Evolutionary conservation across 176 grass and related monocot genomes (phyloP), one percentile per base, ranked within the genome.

Genomic region (Aegilops sharonensis): DNA sequence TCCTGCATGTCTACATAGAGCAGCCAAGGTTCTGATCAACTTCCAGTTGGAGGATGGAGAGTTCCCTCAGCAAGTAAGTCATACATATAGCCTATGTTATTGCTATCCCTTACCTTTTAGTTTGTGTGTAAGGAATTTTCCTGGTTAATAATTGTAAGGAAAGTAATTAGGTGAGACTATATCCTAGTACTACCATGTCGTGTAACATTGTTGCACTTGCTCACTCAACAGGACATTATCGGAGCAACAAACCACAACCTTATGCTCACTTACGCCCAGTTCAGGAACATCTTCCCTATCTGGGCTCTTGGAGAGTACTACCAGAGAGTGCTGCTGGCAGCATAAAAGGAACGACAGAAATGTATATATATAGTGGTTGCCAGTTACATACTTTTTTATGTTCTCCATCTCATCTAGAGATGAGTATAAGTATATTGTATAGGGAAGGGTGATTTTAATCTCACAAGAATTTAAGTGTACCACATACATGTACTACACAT

Each of bases 231-330:
- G 92, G 89, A 94, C 54, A 91, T 94, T 68, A 90, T 92, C 10
- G 89, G 89, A 24, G 89, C 83, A 30, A 85, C 87, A 24, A 85
- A 82, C 65, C 61, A 32, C 24, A 94, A 94, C 27, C 85, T 85
- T 84, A 91, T 88, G 89, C 75, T 89, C 35, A 87, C 71, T 60
- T 91, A 94, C 76, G 78, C 89, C 13, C 63, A 85, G 13, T 94
- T 83, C 21, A 78, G 85, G 31, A 88, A 91, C 21, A 86, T 91
- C 60, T 94, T 91, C 82, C 89, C 31, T 32, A 32, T 32, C 31
- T 32, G 31, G 31, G 31, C 31, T 32, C 31, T 32, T 32, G 31
- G 31, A 43, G 84, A 91, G 57, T 92, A 92, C 36, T 65, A 78
- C 36, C 79, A 21, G 14, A 40, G 77, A 3, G 81, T 32, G 31